phyloP scores from a whole-genome alignment of 2,329 filamentous ascomycete species.

The Pseudocercospora fijiensis region DNA sequence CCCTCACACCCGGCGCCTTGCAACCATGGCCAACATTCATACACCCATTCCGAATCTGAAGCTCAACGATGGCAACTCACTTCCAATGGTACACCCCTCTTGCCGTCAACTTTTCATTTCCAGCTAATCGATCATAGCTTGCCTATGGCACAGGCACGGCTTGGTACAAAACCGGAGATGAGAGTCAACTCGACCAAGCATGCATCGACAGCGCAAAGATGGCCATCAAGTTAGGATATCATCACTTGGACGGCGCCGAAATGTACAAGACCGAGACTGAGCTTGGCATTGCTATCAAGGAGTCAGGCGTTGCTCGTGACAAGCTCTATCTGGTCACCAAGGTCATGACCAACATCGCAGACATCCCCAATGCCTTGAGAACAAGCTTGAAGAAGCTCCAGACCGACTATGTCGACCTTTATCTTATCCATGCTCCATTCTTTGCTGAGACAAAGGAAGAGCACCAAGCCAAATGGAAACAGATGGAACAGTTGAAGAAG shows the following conservation, averaged over 20 bases:
- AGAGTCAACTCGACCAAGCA: constrained; percentile 56
- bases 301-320: constrained; percentile 45
- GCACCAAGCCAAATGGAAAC: constrained; percentile 59
- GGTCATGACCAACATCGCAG: constrained; percentile 52
- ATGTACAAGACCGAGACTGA: constrained; percentile 55
- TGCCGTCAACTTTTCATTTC: background rate
- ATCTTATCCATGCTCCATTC: constrained; percentile 61
- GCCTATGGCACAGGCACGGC: constrained; percentile 73
- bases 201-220: constrained; percentile 57
- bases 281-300: constrained; percentile 49
- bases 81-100: constrained; percentile 60
- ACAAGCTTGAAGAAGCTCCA: constrained; percentile 60
- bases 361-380: constrained; percentile 58
- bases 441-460: constrained; percentile 55
- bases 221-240: constrained; percentile 68
- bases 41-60: constrained; percentile 57
- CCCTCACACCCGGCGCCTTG: background rate
- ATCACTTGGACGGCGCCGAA: constrained; percentile 74
- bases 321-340: constrained; percentile 59
- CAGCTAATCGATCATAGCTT: constrained; percentile 48
- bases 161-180: constrained; percentile 55
- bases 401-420: constrained; percentile 63
- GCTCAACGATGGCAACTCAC: constrained; percentile 70
- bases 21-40: constrained; percentile 36
- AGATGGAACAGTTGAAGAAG: constrained; percentile 59